phyloP scores from a whole-genome alignment of 176 grass and related monocot genomes.

The Alopecurus myosuroides region DNA sequence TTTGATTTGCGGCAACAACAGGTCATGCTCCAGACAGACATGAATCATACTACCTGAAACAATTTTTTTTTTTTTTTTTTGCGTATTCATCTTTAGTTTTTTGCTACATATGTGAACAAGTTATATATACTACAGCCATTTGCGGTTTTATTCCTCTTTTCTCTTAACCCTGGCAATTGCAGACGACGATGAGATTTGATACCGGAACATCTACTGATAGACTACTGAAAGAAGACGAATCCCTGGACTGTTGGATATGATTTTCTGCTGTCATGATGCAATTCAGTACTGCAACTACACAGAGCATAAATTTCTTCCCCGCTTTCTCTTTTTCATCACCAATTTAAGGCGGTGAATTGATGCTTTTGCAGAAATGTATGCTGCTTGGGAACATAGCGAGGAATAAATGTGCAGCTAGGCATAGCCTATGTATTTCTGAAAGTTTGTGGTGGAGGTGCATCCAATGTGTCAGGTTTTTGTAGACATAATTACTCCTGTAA shows the following conservation, averaged over 20 bases:
- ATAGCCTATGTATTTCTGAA: neutral
- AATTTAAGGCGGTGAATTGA: neutral
- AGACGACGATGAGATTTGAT: neutral
- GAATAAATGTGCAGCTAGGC: neutral
- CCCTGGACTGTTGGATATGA: neutral
- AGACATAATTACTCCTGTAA: neutral
- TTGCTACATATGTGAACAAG: neutral
- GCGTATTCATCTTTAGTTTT: neutral
- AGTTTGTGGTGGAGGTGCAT: neutral
- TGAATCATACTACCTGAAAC: neutral
- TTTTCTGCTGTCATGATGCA: neutral
- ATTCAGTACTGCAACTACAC: neutral
- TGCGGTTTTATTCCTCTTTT: neutral
- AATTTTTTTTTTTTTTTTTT: neutral
- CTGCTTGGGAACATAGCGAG: neutral
- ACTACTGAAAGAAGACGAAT: neutral
- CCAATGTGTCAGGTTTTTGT: neutral
- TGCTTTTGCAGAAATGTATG: conserved; percentile 5
- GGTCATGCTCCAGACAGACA: neutral
- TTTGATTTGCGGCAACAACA: neutral
- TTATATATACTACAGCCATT: neutral
- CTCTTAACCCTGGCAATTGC: neutral
- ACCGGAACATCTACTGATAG: neutral
- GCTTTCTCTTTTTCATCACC: neutral
- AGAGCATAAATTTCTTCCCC: neutral